Base-by-base conservation (phyloP, 1,139 yeast species). In the Suhomyces taliae region DNA sequence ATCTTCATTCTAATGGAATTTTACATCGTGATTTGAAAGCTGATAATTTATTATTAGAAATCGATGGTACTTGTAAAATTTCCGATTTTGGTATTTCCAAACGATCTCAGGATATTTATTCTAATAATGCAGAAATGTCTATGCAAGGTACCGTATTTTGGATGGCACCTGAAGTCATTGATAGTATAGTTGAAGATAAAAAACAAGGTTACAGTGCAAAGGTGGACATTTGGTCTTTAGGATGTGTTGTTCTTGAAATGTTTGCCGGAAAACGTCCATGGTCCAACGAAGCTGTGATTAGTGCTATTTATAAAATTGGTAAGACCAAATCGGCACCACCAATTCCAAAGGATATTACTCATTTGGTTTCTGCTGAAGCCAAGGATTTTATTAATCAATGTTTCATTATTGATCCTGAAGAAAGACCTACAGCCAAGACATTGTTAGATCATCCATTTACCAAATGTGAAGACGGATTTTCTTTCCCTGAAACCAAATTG, bases 161-260 rank as follows among this genome's bases (percentile, higher is more conserved):
- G 99, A 95, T 95, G 99, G 99, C 99, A 0, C 99, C 99, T 0
- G 99, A 95, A 64, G 97, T 95, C 51, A 90, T 95, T 47, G 90
- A 88, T 61, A 85, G 85, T 56, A 83, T 82, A 35, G 83, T 82
- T 6, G 84, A 80, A 58, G 87, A 87, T 57, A 85, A 83, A 47
- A 87, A 86, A 55, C 96, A 87, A 62, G 98, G 98, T 0, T 95
- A 95, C 63, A 89, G 96, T 70, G 99, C 99, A 27, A 95, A 95
- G 66, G 90, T 95, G 35, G 95, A 87, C 65, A 86, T 87, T 35
- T 87, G 95, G 95, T 85, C 98, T 0, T 68, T 91, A 37, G 99
- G 99, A 0, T 95, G 99, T 74, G 96, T 95, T 49, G 95, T 93
- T 4, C 65, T 93, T 49, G 99, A 95, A 65, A 93, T 95, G 99